Base-by-base conservation (phyloP, 164 flowering plant genomes). In the Umbilicus rupestris region DNA sequence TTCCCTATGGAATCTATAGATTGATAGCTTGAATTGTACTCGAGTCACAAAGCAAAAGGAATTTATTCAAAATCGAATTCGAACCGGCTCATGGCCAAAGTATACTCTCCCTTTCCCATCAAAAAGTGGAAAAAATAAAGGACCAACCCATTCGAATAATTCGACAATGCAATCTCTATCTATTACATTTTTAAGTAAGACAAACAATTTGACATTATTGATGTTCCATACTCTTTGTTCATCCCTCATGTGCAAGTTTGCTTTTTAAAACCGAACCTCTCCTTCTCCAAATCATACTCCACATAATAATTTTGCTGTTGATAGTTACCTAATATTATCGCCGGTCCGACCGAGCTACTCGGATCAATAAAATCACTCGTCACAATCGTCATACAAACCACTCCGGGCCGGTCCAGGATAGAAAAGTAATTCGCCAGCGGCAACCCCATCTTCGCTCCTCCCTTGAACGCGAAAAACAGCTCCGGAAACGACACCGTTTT, bases 381-480 rank as follows among this genome's bases (percentile, higher is more conserved):
- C 7, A 82, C 75, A 1, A 90, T 42, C 20, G 86, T 85, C 77
- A 87, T 42, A 47, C 96, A 88, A 12, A 72, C 78, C 37, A 72
- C 85, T 3, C 65, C 76, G 0, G 37, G 5, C 10, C 68, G 46
- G 2, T 69, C 77, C 30, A 79, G 46, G 0, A 78, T 15, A 2
- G 92, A 68, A 24, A 87, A 78, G 58, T 82, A 91, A 73, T 88
- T 88, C 30, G 73, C 72, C 47, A 78, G n/a, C 11, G 97, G 91
- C 46, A 91, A 62, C 24, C 22, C 73, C 89, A 85, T 78, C 39
- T 78, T 72, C 0, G 86, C 89, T 0, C 95, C 95, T 0, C 95
- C 97, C 52, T 88, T 87, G 63, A 91, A 91, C 6, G 78, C 79
- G 11, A 91, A 76, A 3, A 35, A 64, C 67, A 91, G 60, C 16